Evolutionary conservation across 176 grass and related monocot species (phyloP).

Genomic region (Triticum urartu): DNA sequence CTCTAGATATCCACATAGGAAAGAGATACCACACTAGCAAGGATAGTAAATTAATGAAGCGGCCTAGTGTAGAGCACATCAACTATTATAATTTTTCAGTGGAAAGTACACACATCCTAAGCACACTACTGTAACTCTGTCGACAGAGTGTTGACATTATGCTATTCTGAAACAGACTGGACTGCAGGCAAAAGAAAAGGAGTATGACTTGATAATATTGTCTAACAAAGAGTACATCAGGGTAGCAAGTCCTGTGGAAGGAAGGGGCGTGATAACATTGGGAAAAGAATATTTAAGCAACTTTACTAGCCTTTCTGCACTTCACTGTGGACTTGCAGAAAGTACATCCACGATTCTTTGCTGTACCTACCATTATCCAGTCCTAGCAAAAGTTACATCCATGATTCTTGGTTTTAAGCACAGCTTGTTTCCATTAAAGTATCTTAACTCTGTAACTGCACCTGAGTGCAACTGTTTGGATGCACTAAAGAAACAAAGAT

Average conservation of each 20-base stretch:
- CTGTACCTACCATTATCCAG: not conserved
- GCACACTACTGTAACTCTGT: not conserved
- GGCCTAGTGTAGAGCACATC: not conserved
- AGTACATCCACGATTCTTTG: not conserved
- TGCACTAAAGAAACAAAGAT: slow-evolving; percentile 1
- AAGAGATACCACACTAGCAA: not conserved
- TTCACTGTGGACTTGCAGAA: not conserved
- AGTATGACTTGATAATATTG: not conserved
- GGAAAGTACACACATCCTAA: not conserved
- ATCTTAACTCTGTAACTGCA: not conserved
- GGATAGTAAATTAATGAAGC: not conserved
- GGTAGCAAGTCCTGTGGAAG: not conserved
- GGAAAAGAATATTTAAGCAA: not conserved
- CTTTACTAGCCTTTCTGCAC: not conserved
- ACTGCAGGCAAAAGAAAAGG: not conserved
- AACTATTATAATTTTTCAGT: not conserved
- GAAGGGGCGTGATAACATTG: not conserved
- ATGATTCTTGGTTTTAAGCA: not conserved
- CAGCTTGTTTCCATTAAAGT: slow-evolving; percentile 9
- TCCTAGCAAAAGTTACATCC: not conserved
- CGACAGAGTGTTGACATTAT: not conserved
- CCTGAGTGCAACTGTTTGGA: not conserved
- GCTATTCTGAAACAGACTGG: not conserved
- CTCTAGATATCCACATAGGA: not conserved
- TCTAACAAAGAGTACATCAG: not conserved